phyloP scores from a whole-genome alignment of 176 grass and related monocot species.

The Hyparrhenia diplandra region DNA sequence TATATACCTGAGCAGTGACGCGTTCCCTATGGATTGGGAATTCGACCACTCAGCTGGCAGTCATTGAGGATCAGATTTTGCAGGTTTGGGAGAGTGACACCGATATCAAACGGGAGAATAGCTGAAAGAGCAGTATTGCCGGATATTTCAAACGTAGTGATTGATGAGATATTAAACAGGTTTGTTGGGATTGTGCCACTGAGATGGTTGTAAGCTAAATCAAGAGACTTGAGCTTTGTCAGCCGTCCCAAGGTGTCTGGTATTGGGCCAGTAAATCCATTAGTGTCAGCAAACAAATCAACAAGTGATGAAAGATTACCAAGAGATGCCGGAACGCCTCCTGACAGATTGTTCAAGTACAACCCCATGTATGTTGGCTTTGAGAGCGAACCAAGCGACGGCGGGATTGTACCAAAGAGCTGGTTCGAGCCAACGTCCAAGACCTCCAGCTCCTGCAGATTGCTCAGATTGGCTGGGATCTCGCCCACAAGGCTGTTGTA shows the following conservation, averaged over 20 bases:
- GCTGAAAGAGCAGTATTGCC: conserved; percentile 6
- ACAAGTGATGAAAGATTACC: conserved; percentile 16
- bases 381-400: neutral
- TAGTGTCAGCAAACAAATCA: neutral
- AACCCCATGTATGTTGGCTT: conserved; percentile 12
- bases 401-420: neutral
- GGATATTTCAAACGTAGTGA: neutral
- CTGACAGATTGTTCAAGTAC: neutral
- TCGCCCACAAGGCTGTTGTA: conserved; percentile 8
- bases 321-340: neutral
- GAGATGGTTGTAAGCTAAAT: conserved; percentile 7
- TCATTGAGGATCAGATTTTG: neutral
- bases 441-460: neutral
- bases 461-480: conserved; percentile 22
- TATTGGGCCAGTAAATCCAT: neutral
- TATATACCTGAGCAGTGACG: neutral
- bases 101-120: neutral
- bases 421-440: neutral
- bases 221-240: neutral
- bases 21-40: conserved; percentile 12
- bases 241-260: neutral
- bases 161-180: conserved; percentile 13
- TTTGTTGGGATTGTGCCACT: neutral
- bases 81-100: conserved; percentile 1
- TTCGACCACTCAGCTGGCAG: neutral